Evolutionary conservation across 2,329 filamentous ascomycete species (phyloP), one percentile per base, ranked within the genome.

Genomic region (Pestalotiopsis sp.): DNA sequence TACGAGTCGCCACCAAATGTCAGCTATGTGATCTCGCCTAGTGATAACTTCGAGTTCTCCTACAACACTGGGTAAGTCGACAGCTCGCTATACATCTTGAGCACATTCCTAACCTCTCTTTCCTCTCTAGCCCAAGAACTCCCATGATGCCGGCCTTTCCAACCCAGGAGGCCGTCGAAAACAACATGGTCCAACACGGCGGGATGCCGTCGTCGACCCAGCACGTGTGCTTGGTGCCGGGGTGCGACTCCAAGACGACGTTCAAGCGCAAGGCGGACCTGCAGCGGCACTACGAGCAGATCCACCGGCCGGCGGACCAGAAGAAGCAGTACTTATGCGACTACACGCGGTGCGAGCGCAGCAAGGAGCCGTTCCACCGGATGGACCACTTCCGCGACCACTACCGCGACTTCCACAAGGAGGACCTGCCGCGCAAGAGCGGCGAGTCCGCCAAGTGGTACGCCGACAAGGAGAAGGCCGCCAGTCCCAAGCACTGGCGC

Each of bases 351-450:
- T 89, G 87, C 74, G 69, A 75, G 27, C 83, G 87, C 7, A 78
- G 77, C 36, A 74, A 75, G 5, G 77, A 81, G 2, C 83, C 86
- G 2, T 89, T 89, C 73, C 80, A 81, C 71, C 83, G 87, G 41
- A 82, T 84, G 39, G 87, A 90, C 70, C 87, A 89, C 77, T 87
- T 83, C 74, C 82, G 87, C 49, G 86, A 88, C 68, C 87, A 90
- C 74, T 81, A 87, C 49, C 83, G 87, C 39, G 83, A 86, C 60
- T 87, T 80, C 70, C 87, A 90, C 79, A 80, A 80, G 67, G 87
- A 90, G 73, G 86, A 88, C 67, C 62, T 76, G 27, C 31, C 69
- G 38, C 75, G 76, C 61, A 70, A 72, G 23, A 65, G 69, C 66
- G 71, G 71, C 61, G 77, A 70, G 62, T 72, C 76, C 64, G 70